Evolutionary conservation across 163 green algal species (phyloP).

Genomic region (Chloromonas sp.): DNA sequence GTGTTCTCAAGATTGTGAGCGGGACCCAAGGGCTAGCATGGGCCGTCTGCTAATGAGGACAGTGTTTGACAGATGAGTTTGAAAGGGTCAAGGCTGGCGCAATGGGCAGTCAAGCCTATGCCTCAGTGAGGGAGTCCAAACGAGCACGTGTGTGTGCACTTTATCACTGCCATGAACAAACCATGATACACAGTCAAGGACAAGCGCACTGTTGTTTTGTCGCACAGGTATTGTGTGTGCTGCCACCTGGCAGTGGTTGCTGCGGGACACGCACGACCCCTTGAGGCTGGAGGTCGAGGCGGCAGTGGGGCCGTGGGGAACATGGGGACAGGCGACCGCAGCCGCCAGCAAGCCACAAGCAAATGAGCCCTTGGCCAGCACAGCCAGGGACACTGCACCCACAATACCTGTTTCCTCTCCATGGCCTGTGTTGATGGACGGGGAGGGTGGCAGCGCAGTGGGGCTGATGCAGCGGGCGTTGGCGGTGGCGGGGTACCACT

Average conservation of each 20-base stretch:
- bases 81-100: too few relatives aligned
- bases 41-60: too few relatives aligned
- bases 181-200: not conserved
- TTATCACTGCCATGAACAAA: too few relatives aligned
- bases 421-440: not conserved
- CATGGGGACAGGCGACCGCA: not conserved
- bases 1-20: too few relatives aligned
- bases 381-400: too few relatives aligned
- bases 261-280: slow-evolving; percentile 21
- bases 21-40: too few relatives aligned
- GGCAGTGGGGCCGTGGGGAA: not conserved
- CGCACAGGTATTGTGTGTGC: slow-evolving; percentile 37
- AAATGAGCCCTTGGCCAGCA: too few relatives aligned
- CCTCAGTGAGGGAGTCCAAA: too few relatives aligned
- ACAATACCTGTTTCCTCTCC: not conserved
- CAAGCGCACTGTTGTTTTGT: not conserved
- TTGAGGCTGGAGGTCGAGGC: not conserved
- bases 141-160: too few relatives aligned
- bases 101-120: too few relatives aligned
- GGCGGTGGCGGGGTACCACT: not conserved
- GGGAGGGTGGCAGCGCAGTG: not conserved
- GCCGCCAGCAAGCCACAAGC: too few relatives aligned
- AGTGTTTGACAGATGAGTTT: too few relatives aligned
- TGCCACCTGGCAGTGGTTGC: slow-evolving; percentile 48
- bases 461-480: not conserved